phyloP scores from a whole-genome alignment of 2,329 filamentous ascomycete species.

The Cryphonectria nitschkei region DNA sequence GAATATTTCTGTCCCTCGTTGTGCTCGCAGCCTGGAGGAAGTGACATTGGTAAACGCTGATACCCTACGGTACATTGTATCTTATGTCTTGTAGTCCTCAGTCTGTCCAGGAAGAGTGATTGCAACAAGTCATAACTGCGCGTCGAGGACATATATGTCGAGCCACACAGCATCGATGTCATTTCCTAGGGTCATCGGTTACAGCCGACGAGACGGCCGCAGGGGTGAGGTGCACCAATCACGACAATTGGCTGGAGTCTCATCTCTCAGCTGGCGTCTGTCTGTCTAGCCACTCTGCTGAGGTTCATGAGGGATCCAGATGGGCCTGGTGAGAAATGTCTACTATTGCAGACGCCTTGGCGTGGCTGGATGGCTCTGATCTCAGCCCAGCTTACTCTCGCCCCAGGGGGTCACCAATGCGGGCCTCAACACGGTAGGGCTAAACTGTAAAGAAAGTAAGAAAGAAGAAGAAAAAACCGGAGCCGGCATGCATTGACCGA shows the following conservation, averaged over 20 bases:
- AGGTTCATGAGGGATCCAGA: neutral
- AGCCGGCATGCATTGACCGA: neutral
- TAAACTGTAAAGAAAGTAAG: neutral
- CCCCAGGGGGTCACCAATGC: neutral
- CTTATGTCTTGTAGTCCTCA: neutral
- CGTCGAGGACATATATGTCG: neutral
- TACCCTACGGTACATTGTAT: neutral
- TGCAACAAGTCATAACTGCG: neutral
- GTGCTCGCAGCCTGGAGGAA: neutral
- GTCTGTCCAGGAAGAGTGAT: neutral
- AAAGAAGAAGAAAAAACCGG: no score
- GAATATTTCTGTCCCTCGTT: neutral
- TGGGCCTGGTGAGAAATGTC: neutral
- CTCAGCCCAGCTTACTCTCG: conserved; percentile 1
- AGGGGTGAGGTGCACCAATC: neutral
- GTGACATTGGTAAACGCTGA: neutral
- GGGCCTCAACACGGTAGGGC: neutral
- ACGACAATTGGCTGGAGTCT: neutral
- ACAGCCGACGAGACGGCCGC: neutral
- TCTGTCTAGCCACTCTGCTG: neutral
- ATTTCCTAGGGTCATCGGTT: neutral
- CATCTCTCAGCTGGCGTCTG: neutral
- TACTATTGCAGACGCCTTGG: neutral
- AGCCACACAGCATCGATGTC: neutral
- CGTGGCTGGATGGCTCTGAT: neutral